These are phyloP conservation scores for Clitocybe nebularis DNA, from an alignment of 1,284 basidiomycete genomes.

Conservation along the genomic window DNA sequence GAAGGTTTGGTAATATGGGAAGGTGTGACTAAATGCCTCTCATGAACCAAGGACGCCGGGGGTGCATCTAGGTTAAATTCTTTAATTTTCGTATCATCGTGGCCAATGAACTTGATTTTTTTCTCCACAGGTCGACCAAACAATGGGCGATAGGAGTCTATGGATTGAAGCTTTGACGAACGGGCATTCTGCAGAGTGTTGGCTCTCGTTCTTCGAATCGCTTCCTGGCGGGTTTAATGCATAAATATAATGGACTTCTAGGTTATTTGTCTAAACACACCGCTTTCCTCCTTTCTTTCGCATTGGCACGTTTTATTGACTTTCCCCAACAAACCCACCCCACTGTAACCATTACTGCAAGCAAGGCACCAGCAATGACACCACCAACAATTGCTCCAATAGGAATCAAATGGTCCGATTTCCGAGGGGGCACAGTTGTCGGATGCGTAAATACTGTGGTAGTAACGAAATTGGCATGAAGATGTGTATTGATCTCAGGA, in stretches of 20 bases:
- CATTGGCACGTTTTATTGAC: slow-evolving; percentile 35
- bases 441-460: slow-evolving; percentile 31
- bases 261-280: slow-evolving; percentile 26
- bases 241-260: background rate
- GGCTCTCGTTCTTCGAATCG: slow-evolving; percentile 19
- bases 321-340: slow-evolving; percentile 50
- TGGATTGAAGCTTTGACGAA: slow-evolving; percentile 12
- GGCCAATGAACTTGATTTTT: slow-evolving; percentile 19
- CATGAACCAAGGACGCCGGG: slow-evolving; percentile 3
- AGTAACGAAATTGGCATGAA: slow-evolving; percentile 2
- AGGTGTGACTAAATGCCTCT: background rate
- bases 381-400: slow-evolving; percentile 51
- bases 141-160: slow-evolving; percentile 16
- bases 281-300: slow-evolving; percentile 32
- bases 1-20: background rate
- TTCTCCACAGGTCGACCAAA: slow-evolving; percentile 17
- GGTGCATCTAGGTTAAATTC: background rate
- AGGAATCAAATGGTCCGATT: slow-evolving; percentile 30
- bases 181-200: slow-evolving; percentile 40
- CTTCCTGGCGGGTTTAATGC: slow-evolving; percentile 15
- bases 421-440: slow-evolving; percentile 13
- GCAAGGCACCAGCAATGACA: slow-evolving; percentile 38
- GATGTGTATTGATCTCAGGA: background rate
- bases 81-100: slow-evolving; percentile 5
- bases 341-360: slow-evolving; percentile 41